Conservation (phyloP, 2,329 filamentous ascomycete genomes). For the Fonsecaea monophora region DNA sequence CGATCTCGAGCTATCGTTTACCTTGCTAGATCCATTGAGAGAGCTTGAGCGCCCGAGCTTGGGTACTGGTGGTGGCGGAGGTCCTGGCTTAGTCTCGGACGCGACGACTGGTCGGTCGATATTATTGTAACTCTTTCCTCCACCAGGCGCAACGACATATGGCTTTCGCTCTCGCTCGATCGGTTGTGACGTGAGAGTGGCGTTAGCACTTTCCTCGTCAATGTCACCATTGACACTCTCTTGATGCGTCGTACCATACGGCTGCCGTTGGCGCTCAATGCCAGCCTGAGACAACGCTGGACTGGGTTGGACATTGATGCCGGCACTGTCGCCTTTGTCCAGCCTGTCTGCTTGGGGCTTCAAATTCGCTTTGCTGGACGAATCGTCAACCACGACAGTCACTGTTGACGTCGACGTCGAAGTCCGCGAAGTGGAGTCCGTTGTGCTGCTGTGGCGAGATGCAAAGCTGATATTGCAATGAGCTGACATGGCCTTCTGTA, state of each 20-base stretch:
- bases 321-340: slow-evolving; percentile 3
- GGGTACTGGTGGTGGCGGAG: slow-evolving; percentile 15
- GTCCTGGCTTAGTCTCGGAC: slow-evolving; percentile 23
- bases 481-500: slow-evolving; percentile 66
- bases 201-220: slow-evolving; percentile 50
- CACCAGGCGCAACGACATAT: slow-evolving; percentile 65
- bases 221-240: slow-evolving; percentile 36
- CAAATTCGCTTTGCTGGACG: slow-evolving; percentile 37
- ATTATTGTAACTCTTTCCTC: slow-evolving; percentile 62
- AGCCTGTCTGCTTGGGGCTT: slow-evolving; percentile 33
- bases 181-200: slow-evolving; percentile 53
- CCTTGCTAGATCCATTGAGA: slow-evolving; percentile 22
- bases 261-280: slow-evolving; percentile 45
- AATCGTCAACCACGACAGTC: slow-evolving; percentile 31
- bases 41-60: slow-evolving; percentile 31
- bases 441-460: slow-evolving; percentile 44
- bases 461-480: slow-evolving; percentile 58
- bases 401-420: slow-evolving; percentile 34
- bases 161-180: slow-evolving; percentile 72
- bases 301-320: slow-evolving; percentile 17
- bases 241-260: slow-evolving; percentile 20
- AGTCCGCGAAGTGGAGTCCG: slow-evolving; percentile 40
- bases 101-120: slow-evolving; percentile 40
- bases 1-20: slow-evolving; percentile 7
- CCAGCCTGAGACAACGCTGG: slow-evolving; percentile 43